Evolutionary conservation across 2,329 filamentous ascomycete species (phyloP), one percentile per base, ranked within the genome.

Genomic region (Beauveria caledonica): DNA sequence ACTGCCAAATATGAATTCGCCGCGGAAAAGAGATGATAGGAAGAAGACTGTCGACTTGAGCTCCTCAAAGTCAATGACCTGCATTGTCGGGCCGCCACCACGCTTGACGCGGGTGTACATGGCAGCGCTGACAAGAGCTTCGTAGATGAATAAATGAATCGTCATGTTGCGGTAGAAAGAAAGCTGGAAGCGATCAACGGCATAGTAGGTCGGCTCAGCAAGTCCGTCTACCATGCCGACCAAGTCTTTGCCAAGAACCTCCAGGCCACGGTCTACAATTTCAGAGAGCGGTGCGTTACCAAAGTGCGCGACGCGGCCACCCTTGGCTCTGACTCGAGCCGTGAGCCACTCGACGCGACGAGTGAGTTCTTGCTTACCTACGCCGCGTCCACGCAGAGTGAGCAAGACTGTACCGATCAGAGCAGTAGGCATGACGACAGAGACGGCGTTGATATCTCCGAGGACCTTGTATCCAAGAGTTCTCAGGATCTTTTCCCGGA

Each of bases 151-250:
- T 5, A 99, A 82, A 71, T 99, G 94, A 63, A 99, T 99, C 0
- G 93, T 97, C 94, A 97, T 97, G 74, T 99, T 99, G 57, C 94
- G 87, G 75, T 99, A 99, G 74, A 99, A 99, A 0, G 92, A 96
- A 10, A 99, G 82, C 71, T 99, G 94, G 77, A 99, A 99, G 58
- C 92, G 84, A 72, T 99, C 94, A 44, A 97, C 92, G 5, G 94
- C 94, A 68, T 90, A 96, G 73, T 90, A 97, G 0, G 94, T 97
- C 19, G 90, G 90, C 71, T 99, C 94, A 0, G 89, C 88, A 5
- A 99, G 76, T 0, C 87, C 90, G 42, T 87, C 82, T 0, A 96
- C 81, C 5, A 87, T 78, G 5, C 92, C 91, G 0, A 99, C 92
- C 1, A 99, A 81, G 55, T 94, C 89, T 58, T 90, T 90, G 0